Base-by-base conservation (phyloP, 2,329 filamentous ascomycete genomes). In the Alternaria novae-zelandiae region DNA sequence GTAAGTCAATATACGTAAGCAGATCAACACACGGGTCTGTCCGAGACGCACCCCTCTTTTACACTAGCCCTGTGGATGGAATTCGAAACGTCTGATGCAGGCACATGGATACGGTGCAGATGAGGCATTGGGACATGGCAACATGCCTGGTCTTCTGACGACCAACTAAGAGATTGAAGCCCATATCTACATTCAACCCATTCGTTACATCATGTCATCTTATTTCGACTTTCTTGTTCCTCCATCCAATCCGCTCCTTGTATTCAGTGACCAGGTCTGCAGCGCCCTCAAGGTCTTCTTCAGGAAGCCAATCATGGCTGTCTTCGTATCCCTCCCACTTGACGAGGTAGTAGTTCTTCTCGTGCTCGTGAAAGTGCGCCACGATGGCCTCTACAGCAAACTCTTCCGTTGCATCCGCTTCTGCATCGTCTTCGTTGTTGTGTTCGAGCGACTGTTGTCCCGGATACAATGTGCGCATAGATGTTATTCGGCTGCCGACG, bases 241-340 rank as follows among this genome's bases (percentile, higher is more conserved):
- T 68, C 56, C 32, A 55, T 23, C 58, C 46, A 1, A 71, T 8
- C n/a, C 28, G 57, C 15, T 66, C 50, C 10, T 75, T 65, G 44
- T 78, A 79, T 26, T 71, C 70, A 0, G 57, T 26, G 9, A 79
- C 67, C 43, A 79, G 10, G 44, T 78, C 75, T 2, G 43, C 13
- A 1, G 76, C 75, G 5, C 74, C 72, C 3, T 61, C 66, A 8
- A 79, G 64, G 20, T 77, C 71, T 11, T 71, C 69, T 54, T 73
- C 72, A 0, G 69, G 36, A 5, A 78, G 57, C 76, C 77, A 79
- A 49, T 77, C 74, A n/a, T 70, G 64, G 3, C 68, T 70, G 26
- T 78, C 72, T 8, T 74, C 68, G 45, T 75, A 76, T 2, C 74
- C 76, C 21, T 74, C 70, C 77, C 77, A 79, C 41, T 77, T 78